Evolutionary conservation across 306 rosid species (phyloP).

Genomic region (Acmispon strigosus): DNA sequence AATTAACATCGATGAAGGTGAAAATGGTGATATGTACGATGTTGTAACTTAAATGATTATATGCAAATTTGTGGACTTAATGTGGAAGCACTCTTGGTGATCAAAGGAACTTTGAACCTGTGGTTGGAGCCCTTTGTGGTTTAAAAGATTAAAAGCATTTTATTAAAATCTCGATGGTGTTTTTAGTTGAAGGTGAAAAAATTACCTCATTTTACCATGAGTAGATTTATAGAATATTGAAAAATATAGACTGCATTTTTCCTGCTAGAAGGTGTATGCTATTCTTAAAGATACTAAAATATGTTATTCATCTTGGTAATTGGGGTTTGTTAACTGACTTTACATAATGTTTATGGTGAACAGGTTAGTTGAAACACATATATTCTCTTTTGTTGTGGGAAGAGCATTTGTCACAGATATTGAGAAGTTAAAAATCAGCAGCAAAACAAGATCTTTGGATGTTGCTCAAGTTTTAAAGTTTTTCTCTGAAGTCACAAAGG

Average conservation of each 20-base stretch:
- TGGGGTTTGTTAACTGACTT: slow-evolving; percentile 27
- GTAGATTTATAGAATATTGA: slow-evolving; percentile 4
- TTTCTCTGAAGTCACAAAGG: slow-evolving; percentile 84
- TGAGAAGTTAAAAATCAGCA: slow-evolving; percentile 82
- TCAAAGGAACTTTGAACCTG: background rate
- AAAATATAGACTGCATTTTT: slow-evolving; percentile 10
- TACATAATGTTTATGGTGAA: slow-evolving; percentile 22
- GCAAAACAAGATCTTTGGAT: slow-evolving; percentile 75
- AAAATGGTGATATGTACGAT: background rate
- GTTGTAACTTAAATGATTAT: slow-evolving; percentile 1
- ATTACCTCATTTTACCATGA: background rate
- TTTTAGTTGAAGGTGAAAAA: slow-evolving; percentile 1
- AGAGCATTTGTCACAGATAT: slow-evolving; percentile 98
- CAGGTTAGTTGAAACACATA: slow-evolving; percentile 99
- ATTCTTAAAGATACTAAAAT: background rate
- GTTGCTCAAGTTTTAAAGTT: slow-evolving; percentile 62
- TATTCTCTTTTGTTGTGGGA: slow-evolving; percentile 99
- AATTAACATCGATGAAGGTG: slow-evolving; percentile 1
- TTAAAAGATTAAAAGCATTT: background rate
- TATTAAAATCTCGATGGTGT: background rate
- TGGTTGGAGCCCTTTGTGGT: slow-evolving; percentile 3
- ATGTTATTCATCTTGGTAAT: slow-evolving; percentile 5
- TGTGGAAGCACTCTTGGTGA: background rate
- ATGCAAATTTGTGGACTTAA: slow-evolving; percentile 1
- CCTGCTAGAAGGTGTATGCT: background rate